These are phyloP conservation scores for Chrysoporthe deuterocubensis DNA, from an alignment of 2,329 filamentous ascomycete genomes.

Conservation along the genomic window DNA sequence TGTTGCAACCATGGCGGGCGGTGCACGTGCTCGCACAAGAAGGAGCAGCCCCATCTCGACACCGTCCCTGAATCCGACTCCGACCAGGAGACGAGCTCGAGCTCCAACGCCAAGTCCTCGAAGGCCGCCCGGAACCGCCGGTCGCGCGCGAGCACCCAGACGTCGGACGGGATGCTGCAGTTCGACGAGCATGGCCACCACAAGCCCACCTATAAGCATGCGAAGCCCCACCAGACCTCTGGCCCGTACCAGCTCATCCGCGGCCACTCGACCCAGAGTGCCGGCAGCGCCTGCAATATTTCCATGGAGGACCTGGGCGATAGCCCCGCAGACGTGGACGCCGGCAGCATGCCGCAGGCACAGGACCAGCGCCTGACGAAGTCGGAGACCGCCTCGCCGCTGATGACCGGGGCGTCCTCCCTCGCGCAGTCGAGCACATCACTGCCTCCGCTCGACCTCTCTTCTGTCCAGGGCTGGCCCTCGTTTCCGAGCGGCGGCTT, in stretches of 20 bases:
- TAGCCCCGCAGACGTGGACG: slow-evolving; percentile 43
- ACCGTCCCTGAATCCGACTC: slow-evolving; percentile 68
- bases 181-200: slow-evolving; percentile 69
- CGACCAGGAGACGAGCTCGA: slow-evolving; percentile 42
- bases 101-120: slow-evolving; percentile 44
- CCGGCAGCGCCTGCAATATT: slow-evolving; percentile 51
- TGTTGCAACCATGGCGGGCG: slow-evolving; percentile 72
- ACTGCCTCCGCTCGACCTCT: slow-evolving; percentile 63
- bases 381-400: slow-evolving; percentile 65
- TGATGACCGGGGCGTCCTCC: slow-evolving; percentile 52
- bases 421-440: slow-evolving; percentile 58
- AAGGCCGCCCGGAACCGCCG: slow-evolving; percentile 46
- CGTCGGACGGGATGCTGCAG: slow-evolving; percentile 62
- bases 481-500: slow-evolving; percentile 54
- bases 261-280: slow-evolving; percentile 61
- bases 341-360: slow-evolving; percentile 41
- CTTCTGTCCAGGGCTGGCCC: slow-evolving; percentile 46
- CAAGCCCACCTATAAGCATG: slow-evolving; percentile 64
- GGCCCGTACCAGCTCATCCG: slow-evolving; percentile 65
- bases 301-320: slow-evolving; percentile 49
- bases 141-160: slow-evolving; percentile 64
- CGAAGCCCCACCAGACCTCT: slow-evolving; percentile 63
- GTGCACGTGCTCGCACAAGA: slow-evolving; percentile 68
- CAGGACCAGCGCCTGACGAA: slow-evolving; percentile 58
- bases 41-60: slow-evolving; percentile 60